Percentiles rank a stretch among this genome's conserved stretches.
These are phyloP conservation scores for Bacterosira constricta DNA, from an alignment of 108 stramenopile species.

Conservation along the genomic window DNA sequence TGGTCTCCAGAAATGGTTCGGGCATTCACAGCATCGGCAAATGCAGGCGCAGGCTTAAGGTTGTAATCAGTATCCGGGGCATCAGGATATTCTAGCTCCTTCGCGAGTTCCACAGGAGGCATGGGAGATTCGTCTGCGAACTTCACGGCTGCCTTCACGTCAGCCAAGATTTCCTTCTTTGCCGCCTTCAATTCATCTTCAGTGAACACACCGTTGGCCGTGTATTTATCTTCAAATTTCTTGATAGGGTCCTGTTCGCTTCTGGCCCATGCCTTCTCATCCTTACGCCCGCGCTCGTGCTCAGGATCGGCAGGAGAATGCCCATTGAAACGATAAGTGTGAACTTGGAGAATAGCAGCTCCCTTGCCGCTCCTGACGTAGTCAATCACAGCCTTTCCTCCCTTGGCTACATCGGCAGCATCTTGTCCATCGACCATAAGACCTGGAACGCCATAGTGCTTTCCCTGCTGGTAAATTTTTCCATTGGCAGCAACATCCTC, in stretches of 20 bases:
- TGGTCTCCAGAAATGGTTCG: constrained; percentile 78
- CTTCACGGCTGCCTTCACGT: constrained; percentile 91
- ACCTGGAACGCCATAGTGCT: constrained; percentile 97
- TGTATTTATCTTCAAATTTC: constrained; percentile 90
- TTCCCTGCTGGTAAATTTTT: constrained; percentile 91
- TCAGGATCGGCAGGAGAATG: constrained; percentile 99
- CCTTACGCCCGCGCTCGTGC: constrained; percentile 98
- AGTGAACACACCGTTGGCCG: constrained; percentile 76
- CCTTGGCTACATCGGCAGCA: constrained; percentile 91
- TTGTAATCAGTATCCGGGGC: constrained; percentile 96
- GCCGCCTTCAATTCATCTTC: constrained; percentile 90
- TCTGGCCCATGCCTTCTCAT: constrained; percentile 98
- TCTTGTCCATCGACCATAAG: constrained; percentile 91
- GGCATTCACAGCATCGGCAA: constrained; percentile 85
- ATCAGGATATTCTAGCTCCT: constrained; percentile 98
- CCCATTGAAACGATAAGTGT: constrained; percentile 98
- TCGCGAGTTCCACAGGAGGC: constrained; percentile 94
- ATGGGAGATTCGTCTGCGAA: constrained; percentile 93
- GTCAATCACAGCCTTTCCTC: constrained; percentile 96
- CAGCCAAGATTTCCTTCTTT: constrained; percentile 75
- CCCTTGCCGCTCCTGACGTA: constrained; percentile 94
- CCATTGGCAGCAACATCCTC: constrained; percentile 94
- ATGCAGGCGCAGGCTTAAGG: constrained; percentile 73
- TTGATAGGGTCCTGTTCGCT: constrained; percentile 94
- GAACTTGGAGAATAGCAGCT: constrained; percentile 96